phyloP scores from a whole-genome alignment of 1,139 yeast species.

The Taphrina populina region DNA sequence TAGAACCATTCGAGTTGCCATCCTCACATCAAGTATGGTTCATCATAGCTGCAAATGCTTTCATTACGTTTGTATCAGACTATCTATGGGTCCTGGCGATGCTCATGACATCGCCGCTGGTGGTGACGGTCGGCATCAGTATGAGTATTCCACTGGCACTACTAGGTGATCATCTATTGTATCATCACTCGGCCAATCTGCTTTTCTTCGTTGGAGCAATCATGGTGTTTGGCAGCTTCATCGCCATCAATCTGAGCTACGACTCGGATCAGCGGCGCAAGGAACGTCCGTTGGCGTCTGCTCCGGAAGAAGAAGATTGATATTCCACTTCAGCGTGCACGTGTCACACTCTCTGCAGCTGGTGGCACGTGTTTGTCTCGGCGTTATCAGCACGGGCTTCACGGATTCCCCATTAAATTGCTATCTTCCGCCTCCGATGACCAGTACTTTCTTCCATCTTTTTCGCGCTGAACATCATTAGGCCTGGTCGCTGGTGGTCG shows the following conservation, averaged over 20 bases:
- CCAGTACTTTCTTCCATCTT: no score
- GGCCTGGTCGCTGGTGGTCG: no score
- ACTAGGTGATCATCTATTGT: conserved; percentile 80
- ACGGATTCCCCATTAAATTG: no score
- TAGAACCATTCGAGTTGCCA: conserved; percentile 75
- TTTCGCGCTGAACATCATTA: no score
- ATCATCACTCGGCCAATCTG: conserved; percentile 59
- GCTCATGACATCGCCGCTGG: conserved; percentile 84
- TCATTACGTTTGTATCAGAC: conserved; percentile 80
- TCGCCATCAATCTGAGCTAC: conserved; percentile 58
- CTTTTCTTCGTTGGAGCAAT: conserved; percentile 75
- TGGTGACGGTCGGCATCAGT: conserved; percentile 91
- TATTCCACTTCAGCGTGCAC: neutral
- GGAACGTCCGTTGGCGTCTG: conserved; percentile 3
- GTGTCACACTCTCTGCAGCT: no score
- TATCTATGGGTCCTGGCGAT: conserved; percentile 96
- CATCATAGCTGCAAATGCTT: conserved; percentile 63
- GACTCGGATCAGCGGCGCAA: conserved; percentile 65
- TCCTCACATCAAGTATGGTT: conserved; percentile 53
- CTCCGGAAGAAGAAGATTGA: neutral
- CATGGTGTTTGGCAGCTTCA: conserved; percentile 76
- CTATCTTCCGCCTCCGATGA: no score
- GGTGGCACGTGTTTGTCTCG: no score
- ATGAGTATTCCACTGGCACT: conserved; percentile 92
- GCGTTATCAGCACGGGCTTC: no score